A percentile compares a stretch with the other conserved stretches of the same genome.
Evolutionary conservation across 768 basidiomycete species (phyloP).

Genomic region (Neoboletus subvelutipes): DNA sequence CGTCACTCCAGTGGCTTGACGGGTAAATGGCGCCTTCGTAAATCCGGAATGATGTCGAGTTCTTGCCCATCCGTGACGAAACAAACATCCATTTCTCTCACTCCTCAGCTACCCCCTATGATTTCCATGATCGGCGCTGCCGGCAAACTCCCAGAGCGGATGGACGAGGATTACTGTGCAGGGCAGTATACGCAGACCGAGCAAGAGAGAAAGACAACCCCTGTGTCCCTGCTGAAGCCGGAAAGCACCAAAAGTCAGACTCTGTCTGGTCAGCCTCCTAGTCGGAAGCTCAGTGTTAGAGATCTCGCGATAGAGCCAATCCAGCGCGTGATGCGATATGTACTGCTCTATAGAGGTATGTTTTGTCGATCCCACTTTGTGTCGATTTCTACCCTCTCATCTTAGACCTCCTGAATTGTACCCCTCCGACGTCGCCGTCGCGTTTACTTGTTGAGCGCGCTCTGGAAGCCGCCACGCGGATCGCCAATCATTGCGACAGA

Average conservation of each 20-base stretch:
- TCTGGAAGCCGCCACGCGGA: constrained; percentile 53
- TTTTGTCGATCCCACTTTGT: background rate
- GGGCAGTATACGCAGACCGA: background rate
- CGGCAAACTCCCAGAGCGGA: constrained; percentile 3
- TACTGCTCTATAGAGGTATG: constrained; percentile 58
- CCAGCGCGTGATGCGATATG: constrained; percentile 64
- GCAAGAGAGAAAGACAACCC: constrained; percentile 1
- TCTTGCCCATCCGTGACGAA: constrained; percentile 6
- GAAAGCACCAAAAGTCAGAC: background rate
- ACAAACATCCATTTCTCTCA: constrained; percentile 3
- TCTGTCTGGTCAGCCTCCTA: constrained; percentile 2
- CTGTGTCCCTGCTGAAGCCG: background rate
- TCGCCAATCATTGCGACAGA: constrained; percentile 59
- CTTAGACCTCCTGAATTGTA: constrained; percentile 51
- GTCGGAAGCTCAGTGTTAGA: constrained; percentile 38
- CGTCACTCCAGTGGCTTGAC: constrained; percentile 8
- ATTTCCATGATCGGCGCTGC: constrained; percentile 7
- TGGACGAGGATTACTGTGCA: constrained; percentile 3
- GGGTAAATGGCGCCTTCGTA: constrained; percentile 27
- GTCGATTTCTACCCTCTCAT: constrained; percentile 3
- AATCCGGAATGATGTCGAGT: constrained; percentile 9
- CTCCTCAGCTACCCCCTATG: constrained; percentile 14
- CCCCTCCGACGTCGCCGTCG: constrained; percentile 48
- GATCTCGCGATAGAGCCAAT: constrained; percentile 65
- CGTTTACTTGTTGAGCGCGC: constrained; percentile 56